These are phyloP conservation scores for Saccharomyces uvarum DNA, from an alignment of 1,139 yeast genomes.

Conservation along the genomic window DNA sequence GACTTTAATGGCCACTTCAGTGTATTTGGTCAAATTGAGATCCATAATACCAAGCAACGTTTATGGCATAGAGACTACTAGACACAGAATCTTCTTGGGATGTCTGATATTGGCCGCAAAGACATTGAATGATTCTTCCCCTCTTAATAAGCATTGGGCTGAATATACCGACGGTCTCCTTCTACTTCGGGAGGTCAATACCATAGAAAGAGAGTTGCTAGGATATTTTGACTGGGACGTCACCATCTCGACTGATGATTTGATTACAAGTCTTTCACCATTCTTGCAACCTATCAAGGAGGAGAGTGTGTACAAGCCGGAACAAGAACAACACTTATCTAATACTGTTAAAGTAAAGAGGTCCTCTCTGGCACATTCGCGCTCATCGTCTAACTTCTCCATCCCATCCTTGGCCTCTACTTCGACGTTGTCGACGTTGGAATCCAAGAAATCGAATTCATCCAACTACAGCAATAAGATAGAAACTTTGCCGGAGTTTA, in stretches of 20 bases:
- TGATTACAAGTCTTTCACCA: slow-evolving; percentile 60
- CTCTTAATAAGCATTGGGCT: slow-evolving; percentile 94
- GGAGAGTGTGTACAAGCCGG: slow-evolving; percentile 22
- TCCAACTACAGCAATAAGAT: slow-evolving; percentile 4
- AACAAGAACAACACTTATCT: slow-evolving; percentile 10
- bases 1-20: slow-evolving; percentile 84
- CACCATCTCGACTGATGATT: slow-evolving; percentile 58
- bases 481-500: slow-evolving; percentile 3
- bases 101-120: slow-evolving; percentile 85
- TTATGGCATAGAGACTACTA: slow-evolving; percentile 86
- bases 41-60: slow-evolving; percentile 79
- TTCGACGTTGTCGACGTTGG: slow-evolving; percentile 21
- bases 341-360: not conserved
- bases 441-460: slow-evolving; percentile 12
- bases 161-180: slow-evolving; percentile 80
- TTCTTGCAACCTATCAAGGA: slow-evolving; percentile 66
- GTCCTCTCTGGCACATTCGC: slow-evolving; percentile 13
- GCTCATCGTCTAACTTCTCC: slow-evolving; percentile 20
- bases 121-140: slow-evolving; percentile 84
- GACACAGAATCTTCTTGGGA: slow-evolving; percentile 86
- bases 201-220: slow-evolving; percentile 83
- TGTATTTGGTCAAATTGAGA: slow-evolving; percentile 71
- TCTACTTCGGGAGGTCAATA: slow-evolving; percentile 69
- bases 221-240: slow-evolving; percentile 80
- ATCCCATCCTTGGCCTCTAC: slow-evolving; percentile 25